phyloP scores from a whole-genome alignment of 768 basidiomycete species.

The Lactarius pseudohatsudake region DNA sequence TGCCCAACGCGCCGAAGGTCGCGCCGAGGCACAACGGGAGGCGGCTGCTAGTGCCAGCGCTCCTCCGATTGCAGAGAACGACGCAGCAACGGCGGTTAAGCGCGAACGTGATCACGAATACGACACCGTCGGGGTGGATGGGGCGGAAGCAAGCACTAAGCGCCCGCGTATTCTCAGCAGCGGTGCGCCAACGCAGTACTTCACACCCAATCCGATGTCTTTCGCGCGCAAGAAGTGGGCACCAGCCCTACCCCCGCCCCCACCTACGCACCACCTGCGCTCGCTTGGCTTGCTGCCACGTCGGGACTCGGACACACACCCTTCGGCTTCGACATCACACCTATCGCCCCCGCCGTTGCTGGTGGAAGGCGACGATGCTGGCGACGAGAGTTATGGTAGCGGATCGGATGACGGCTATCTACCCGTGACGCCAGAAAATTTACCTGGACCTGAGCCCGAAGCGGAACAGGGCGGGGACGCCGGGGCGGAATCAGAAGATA shows the following conservation, averaged over 20 bases:
- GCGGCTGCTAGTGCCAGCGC: slow-evolving; percentile 6
- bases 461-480: slow-evolving; percentile 9
- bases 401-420: slow-evolving; percentile 30
- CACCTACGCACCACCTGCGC: slow-evolving; percentile 20
- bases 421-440: slow-evolving; percentile 30
- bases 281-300: slow-evolving; percentile 12
- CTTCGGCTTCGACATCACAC: background rate
- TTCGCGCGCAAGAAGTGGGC: slow-evolving; percentile 40
- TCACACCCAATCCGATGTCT: slow-evolving; percentile 37
- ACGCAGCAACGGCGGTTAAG: slow-evolving; percentile 8
- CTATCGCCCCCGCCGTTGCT: slow-evolving; percentile 6
- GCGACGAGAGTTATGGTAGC: slow-evolving; percentile 19
- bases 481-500: slow-evolving; percentile 26
- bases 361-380: slow-evolving; percentile 4
- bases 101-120: slow-evolving; percentile 25
- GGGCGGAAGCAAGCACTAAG: background rate
- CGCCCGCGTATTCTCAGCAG: slow-evolving; percentile 18
- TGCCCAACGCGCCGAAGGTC: slow-evolving; percentile 30
- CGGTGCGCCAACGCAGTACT: slow-evolving; percentile 25
- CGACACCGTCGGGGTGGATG: background rate
- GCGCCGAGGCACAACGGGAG: slow-evolving; percentile 27
- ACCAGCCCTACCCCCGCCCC: slow-evolving; percentile 24
- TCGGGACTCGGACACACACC: slow-evolving; percentile 1
- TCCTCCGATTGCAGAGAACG: background rate
- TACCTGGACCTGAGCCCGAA: slow-evolving; percentile 15